Evolutionary conservation across 2,329 filamentous ascomycete genomes (phyloP), one percentile per base, ranked within the genome.

Genomic region (Colletotrichum noveboracense): DNA sequence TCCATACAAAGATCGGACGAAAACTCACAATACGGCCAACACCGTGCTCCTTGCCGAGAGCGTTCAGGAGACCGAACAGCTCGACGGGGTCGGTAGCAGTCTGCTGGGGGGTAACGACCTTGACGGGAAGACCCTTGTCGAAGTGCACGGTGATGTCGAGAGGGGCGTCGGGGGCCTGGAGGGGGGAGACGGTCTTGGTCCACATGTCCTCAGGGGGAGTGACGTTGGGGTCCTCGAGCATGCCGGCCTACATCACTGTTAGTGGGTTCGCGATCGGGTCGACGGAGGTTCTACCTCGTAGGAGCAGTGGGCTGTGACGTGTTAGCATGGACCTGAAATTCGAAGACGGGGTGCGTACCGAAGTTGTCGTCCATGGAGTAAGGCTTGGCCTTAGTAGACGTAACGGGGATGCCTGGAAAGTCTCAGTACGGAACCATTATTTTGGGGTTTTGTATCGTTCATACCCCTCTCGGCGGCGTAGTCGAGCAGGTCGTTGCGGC

Each of bases 401-500:
- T 92, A 75, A 95, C 93, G 64, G 94, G 93, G 77, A 95, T 94
- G 82, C 90, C 73, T 75, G 24, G 1, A 58, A 21, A 14, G 6
- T 26, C n/a, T 73, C 14, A 74, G 71, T 55, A 58, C 3, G 14
- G 34, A 2, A 1, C 3, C 4, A 14, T 12, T 36, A 3, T 16
- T 7, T 9, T 5, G 9, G 24, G 12, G 14, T 13, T 13, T 3
- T 5, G 4, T 10, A 14, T 34, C 6, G 30, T 4, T 7, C 32
- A 16, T 48, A 75, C 73, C 90, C 79, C 91, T 89, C 83, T 91
- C 84, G 9, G 87, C 88, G 60, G 94, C 94, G 81, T 93, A 96
- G 83, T 95, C 91, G 66, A 96, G 89, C 61, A 96, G 90, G 82
- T 94, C 94, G 78, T 92, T 89, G 72, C 94, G 92, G 80, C 94